phyloP scores from a whole-genome alignment of 139 green algal species.

The Edaphochlamys debaryana region DNA sequence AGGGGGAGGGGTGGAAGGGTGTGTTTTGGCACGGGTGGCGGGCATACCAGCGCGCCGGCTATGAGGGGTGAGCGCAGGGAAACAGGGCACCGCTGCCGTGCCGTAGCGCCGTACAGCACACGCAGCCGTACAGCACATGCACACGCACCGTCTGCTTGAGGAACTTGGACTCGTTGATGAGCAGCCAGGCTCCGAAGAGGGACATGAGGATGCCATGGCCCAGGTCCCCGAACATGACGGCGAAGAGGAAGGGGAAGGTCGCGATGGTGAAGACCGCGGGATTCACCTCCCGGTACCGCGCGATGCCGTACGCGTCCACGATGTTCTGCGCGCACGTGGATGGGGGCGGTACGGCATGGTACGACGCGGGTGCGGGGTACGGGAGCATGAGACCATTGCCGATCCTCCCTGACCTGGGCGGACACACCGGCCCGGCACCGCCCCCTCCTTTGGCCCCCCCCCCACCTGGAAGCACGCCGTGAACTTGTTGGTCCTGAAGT shows the following conservation, averaged over 20 bases:
- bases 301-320: slow-evolving; percentile 97
- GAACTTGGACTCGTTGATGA: slow-evolving; percentile 88
- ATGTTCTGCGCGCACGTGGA: slow-evolving; percentile 57
- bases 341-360: not conserved
- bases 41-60: too few relatives aligned
- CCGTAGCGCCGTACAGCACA: too few relatives aligned
- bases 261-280: slow-evolving; percentile 95
- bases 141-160: slow-evolving; percentile 41
- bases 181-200: slow-evolving; percentile 76
- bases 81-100: too few relatives aligned
- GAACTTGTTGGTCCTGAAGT: slow-evolving; percentile 93
- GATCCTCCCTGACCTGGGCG: too few relatives aligned
- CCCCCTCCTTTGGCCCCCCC: not conserved
- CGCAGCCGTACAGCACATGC: too few relatives aligned
- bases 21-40: not conserved
- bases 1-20: not conserved
- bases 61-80: too few relatives aligned
- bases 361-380: not conserved
- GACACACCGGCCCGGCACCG: too few relatives aligned
- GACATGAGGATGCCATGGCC: slow-evolving; percentile 95
- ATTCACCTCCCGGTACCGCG: slow-evolving; percentile 95
- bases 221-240: slow-evolving; percentile 99
- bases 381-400: too few relatives aligned
- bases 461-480: slow-evolving; percentile 89
- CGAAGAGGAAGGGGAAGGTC: slow-evolving; percentile 99